These are phyloP conservation scores for Scutellospora calospora DNA, from an alignment of 371 early-diverging fungal genomes.

Conservation along the genomic window DNA sequence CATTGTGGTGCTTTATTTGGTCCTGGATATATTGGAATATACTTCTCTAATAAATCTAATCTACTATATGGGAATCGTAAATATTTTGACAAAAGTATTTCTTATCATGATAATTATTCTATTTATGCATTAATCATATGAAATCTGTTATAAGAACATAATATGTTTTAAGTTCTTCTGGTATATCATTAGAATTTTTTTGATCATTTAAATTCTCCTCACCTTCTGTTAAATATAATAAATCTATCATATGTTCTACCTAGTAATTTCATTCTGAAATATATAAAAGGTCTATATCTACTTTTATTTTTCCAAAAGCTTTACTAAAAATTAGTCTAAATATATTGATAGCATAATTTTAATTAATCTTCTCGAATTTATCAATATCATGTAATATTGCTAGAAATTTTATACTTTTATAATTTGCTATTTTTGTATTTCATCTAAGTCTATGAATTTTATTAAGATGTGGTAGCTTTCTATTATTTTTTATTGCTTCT, in stretches of 20 bases:
- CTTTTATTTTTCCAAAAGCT: too few species aligned
- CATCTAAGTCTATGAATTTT: too few species aligned
- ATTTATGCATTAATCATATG: slow-evolving; percentile 29
- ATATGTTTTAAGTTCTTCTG: slow-evolving; percentile 23
- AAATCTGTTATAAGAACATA: slow-evolving; percentile 17
- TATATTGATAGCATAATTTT: background rate
- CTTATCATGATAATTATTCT: slow-evolving; percentile 23
- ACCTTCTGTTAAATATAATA: too few species aligned
- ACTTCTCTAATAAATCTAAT: slow-evolving; percentile 29
- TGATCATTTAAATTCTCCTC: slow-evolving; percentile 27
- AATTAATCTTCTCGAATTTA: slow-evolving; percentile 31
- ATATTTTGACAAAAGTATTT: slow-evolving; percentile 34
- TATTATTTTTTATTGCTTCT: too few species aligned
- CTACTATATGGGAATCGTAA: slow-evolving; percentile 18
- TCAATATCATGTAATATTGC: slow-evolving; percentile 30
- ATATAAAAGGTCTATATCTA: too few species aligned
- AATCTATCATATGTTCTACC: too few species aligned
- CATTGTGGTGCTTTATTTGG: slow-evolving; percentile 29
- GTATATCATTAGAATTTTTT: slow-evolving; percentile 29
- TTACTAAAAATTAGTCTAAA: too few species aligned
- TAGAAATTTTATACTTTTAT: slow-evolving; percentile 18
- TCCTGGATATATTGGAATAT: slow-evolving; percentile 21
- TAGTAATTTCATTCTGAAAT: too few species aligned
- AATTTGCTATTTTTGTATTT: background rate
- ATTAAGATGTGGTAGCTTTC: too few species aligned